Evolutionary conservation across 2,329 filamentous ascomycete genomes (phyloP).

Genomic region (Claviceps lovelessii): DNA sequence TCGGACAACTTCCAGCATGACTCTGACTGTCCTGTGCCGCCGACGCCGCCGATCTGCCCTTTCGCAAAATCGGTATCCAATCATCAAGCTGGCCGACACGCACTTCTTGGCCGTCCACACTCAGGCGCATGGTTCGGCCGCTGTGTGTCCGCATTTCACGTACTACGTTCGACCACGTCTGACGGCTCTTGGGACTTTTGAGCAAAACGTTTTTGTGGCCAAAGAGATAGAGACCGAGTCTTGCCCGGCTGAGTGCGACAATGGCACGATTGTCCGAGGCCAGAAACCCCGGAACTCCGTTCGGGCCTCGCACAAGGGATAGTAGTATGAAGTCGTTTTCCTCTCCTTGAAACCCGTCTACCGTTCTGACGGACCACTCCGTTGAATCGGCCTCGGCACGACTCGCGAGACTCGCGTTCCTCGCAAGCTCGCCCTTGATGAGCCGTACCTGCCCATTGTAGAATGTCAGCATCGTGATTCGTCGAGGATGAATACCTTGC

Average conservation of each 20-base stretch:
- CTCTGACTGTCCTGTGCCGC: background rate
- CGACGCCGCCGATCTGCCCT: constrained; percentile 1
- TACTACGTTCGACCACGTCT: constrained; percentile 28
- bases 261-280: constrained; percentile 44
- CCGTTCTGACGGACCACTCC: constrained; percentile 54
- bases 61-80: constrained; percentile 26
- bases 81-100: constrained; percentile 37
- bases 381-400: constrained; percentile 7
- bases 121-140: constrained; percentile 11
- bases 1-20: background rate
- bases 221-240: constrained; percentile 70
- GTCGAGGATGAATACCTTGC: constrained; percentile 36
- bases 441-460: constrained; percentile 70
- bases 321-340: constrained; percentile 75
- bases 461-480: constrained; percentile 74
- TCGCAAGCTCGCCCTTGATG: constrained; percentile 36
- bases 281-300: constrained; percentile 54
- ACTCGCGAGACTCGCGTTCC: constrained; percentile 11
- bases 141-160: constrained; percentile 25
- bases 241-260: constrained; percentile 53
- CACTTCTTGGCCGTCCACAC: constrained; percentile 38
- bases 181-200: constrained; percentile 23
- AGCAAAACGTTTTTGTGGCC: constrained; percentile 50
- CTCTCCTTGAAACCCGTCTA: constrained; percentile 84
- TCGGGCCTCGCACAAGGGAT: constrained; percentile 63